Conservation (phyloP, 495 filamentous ascomycete genomes). For the Astrocystis sublimbata region DNA sequence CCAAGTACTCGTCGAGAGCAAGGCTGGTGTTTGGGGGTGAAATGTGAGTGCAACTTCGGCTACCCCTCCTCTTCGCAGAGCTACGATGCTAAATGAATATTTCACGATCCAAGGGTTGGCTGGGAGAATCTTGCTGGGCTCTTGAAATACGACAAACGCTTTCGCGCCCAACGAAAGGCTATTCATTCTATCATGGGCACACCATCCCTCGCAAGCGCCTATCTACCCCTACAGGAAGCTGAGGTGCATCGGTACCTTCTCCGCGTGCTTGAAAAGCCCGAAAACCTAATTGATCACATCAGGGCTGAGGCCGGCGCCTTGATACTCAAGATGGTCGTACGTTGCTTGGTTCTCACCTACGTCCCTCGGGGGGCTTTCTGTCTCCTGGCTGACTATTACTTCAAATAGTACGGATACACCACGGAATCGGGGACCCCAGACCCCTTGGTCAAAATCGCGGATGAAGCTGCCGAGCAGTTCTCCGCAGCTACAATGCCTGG, state of each 20-base stretch:
- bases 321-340: conserved; percentile 41
- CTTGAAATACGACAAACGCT: conserved; percentile 32
- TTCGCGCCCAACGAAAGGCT: conserved; percentile 40
- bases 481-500: conserved; percentile 32
- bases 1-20: conserved; percentile 42
- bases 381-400: neutral
- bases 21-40: conserved; percentile 15
- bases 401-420: conserved; percentile 44
- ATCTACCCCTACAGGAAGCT: conserved; percentile 37
- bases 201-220: conserved; percentile 27
- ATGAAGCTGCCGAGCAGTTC: conserved; percentile 38
- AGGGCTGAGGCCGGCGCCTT: conserved; percentile 42
- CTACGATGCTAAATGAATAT: neutral
- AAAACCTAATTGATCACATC: conserved; percentile 37
- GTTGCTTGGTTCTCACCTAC: neutral
- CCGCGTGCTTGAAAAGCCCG: conserved; percentile 35
- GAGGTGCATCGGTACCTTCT: conserved; percentile 42
- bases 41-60: neutral
- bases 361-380: neutral
- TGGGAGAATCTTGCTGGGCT: conserved; percentile 32
- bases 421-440: conserved; percentile 40
- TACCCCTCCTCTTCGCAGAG: neutral
- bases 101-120: neutral
- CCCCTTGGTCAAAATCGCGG: conserved; percentile 44
- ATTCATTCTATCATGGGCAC: conserved; percentile 35